Base-by-base conservation (phyloP, 2,329 filamentous ascomycete genomes). In the Cladorrhinum sp. region DNA sequence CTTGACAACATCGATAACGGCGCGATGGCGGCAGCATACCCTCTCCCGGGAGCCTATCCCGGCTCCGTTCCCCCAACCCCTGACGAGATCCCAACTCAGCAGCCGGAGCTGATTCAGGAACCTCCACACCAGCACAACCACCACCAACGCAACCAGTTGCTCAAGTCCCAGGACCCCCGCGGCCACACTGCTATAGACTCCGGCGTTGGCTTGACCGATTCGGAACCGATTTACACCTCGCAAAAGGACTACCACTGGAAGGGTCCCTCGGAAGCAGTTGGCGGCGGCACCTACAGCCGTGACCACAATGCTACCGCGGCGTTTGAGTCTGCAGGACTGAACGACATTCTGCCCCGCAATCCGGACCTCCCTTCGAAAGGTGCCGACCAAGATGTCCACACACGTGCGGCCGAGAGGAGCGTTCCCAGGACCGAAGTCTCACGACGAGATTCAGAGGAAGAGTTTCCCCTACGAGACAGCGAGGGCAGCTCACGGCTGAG, bases 81-180 rank as follows among this genome's bases (percentile, higher is more conserved):
- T 26, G 54, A 57, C 39, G 54, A 57, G 26, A 26, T 36, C 20
- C 16, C 42, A 4, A 24, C 26, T 21, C 54, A 23, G 54, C 54
- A 56, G 21, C 21, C 9, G 9, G 4, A 21, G 10, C 18, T 8
- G 10, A 58, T 50, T 61, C 58, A 5, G 26, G 59, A 18, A 55
- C 58, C 1, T 30, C 61, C 20, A 59, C 60, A 6, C 60, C 64
- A 26, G 49, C 56, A 62, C 10, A 50, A 60, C 3, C 28, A 54
- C 23, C 50, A 42, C 55, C 56, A 67, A 18, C 62, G 36, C 53
- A 64, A 62, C 52, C 64, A 62, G 57, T 62, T 67, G 36, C 65
- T 63, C 53, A 68, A 65, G 53, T 39, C 62, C n/a, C 36, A 18
- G 4, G 64, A 68, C 20, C 59, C 57, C n/a, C 65, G 63, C 51